Evolutionary conservation across 106 monocot genomes (phyloP), one percentile per base, ranked within the genome.

Genomic region (Chionographis japonica): DNA sequence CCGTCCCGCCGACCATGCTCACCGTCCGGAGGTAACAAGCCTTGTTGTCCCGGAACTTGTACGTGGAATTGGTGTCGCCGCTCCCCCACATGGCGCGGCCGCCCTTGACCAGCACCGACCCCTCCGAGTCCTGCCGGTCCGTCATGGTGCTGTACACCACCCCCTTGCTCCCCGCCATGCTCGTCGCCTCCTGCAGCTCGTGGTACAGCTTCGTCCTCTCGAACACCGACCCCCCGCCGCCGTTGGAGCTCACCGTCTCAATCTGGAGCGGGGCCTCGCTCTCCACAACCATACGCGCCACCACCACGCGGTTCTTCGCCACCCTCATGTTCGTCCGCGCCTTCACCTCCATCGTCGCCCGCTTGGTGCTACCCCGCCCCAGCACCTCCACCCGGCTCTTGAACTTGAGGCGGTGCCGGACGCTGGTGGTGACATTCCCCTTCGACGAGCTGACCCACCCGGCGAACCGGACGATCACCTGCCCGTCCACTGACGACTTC

Each of bases 371-470:
- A 2, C 83, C 75, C 50, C 71, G 52, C 14, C 63, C 69, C 67
- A 71, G 50, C 50, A 70, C 70, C 67, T 67, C 71, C 14, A 83
- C 66, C 0, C 16, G 36, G 62, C 79, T 83, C 54, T 70, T 71
- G 62, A 74, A 83, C 57, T 72, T 68, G 57, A 67, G 37, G 36
- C 67, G 52, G 27, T 72, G 78, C 41, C 62, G 55, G 2, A 79
- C 40, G 40, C 41, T 55, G 15, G 77, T 78, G 16, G 78, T 81
- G 37, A 81, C 14, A 20, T 86, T 86, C 16, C 81, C 85, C 13
- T 63, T 19, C 0, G 85, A 86, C 4, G 78, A 86, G n/a, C 64
- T 72, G 35, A 75, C 81, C 85, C 85, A 86, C 6, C 85, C 85
- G 74, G 71, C 50, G 1, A 52, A 75, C 79, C 14, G 67, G 37